A percentile compares a stretch with the other conserved stretches of the same genome.
Evolutionary conservation across 169 alveolate genomes (phyloP).

Genomic region (Perkinsus olseni): DNA sequence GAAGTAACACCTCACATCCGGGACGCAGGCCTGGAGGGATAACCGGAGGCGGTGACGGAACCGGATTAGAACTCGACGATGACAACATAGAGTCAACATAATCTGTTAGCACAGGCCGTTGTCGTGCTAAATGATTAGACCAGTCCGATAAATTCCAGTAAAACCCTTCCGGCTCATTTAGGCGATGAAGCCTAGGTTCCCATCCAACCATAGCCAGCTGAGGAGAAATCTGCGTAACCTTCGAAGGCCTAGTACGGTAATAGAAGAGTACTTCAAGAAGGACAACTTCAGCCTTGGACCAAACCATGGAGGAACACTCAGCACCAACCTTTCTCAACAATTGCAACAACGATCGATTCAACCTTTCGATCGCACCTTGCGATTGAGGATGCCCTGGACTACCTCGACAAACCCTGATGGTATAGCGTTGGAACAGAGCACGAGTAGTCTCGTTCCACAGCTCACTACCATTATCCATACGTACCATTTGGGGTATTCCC

Average conservation of each 20-base stretch:
- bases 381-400: neutral
- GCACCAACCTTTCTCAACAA: neutral
- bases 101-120: neutral
- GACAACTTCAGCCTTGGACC: neutral
- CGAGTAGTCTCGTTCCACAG: neutral
- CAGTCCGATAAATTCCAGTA: neutral
- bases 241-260: neutral
- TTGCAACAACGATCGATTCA: neutral
- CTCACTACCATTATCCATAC: neutral
- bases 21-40: too few relatives aligned
- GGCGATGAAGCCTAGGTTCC: neutral
- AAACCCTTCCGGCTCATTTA: neutral
- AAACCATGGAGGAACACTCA: too few relatives aligned
- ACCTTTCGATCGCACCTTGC: neutral
- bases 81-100: too few relatives aligned
- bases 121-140: neutral
- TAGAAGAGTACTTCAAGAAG: neutral
- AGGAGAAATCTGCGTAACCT: neutral
- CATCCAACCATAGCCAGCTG: neutral
- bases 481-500: too few relatives aligned
- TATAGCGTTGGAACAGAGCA: neutral
- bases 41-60: too few relatives aligned
- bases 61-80: too few relatives aligned
- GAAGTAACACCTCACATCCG: too few relatives aligned
- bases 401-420: neutral